These are phyloP conservation scores for Mrakia blollopis DNA, from an alignment of 768 basidiomycete species.

Conservation along the genomic window DNA sequence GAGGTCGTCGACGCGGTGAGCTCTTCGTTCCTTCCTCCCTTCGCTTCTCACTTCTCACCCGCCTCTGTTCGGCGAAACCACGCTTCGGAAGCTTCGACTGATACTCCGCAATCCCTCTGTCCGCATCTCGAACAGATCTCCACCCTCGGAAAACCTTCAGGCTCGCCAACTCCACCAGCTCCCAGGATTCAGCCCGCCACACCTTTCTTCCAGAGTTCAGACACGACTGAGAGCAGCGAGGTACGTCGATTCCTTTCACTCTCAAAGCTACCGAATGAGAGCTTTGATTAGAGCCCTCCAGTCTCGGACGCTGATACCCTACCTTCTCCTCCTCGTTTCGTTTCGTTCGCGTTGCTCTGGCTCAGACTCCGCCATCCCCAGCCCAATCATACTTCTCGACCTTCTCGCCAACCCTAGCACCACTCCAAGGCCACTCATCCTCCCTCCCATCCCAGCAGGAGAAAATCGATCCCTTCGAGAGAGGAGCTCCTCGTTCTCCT, in stretches of 20 bases:
- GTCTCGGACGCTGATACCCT: not conserved
- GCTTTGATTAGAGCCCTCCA: not conserved
- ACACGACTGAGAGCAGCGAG: not conserved
- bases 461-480: constrained; percentile 11
- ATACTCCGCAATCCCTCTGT: not conserved
- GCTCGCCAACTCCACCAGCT: not conserved
- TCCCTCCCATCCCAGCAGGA: not conserved
- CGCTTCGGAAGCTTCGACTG: not conserved
- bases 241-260: not conserved
- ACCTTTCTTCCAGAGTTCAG: not conserved
- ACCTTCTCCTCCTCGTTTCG: not conserved
- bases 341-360: not conserved
- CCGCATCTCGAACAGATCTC: not conserved
- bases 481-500: not conserved
- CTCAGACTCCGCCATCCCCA: not conserved
- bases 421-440: not conserved
- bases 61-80: too few relatives aligned
- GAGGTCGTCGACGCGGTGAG: not conserved
- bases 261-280: not conserved
- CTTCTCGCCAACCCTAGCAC: not conserved
- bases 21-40: not conserved
- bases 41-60: too few relatives aligned
- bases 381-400: not conserved
- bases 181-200: not conserved
- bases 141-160: not conserved